Percentiles rank a stretch among this genome's conserved stretches.
Evolutionary conservation across 225 moss, liverwort and hornwort genomes (phyloP).

Genomic region (Asterella californica): DNA sequence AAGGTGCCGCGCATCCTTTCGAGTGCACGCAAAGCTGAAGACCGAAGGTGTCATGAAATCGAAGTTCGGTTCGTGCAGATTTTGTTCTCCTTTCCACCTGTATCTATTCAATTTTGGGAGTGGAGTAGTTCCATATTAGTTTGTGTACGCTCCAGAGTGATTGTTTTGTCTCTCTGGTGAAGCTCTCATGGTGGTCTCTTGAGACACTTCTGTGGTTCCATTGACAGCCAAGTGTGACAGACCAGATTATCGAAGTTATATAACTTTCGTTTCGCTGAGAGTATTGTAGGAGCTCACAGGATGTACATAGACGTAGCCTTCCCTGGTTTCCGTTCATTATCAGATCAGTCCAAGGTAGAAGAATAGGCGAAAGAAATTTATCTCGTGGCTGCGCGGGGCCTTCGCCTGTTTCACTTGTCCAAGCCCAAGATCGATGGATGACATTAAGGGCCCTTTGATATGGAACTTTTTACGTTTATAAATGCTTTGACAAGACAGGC

Average conservation of each 20-base stretch:
- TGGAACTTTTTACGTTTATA: not conserved
- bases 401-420: not conserved
- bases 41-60: conserved; percentile 5
- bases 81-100: conserved; percentile 7
- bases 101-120: conserved; percentile 13
- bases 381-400: not conserved
- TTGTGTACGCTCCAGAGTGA: not conserved
- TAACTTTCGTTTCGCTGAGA: not conserved
- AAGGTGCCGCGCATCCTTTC: conserved; percentile 86
- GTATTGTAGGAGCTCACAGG: not conserved
- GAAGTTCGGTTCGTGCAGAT: conserved; percentile 4
- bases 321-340: not conserved
- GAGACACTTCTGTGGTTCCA: not conserved
- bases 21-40: conserved; percentile 97
- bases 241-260: not conserved
- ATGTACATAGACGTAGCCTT: conserved; percentile 13
- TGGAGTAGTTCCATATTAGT: conserved; percentile 3
- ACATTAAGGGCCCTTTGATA: not conserved
- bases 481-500: not conserved
- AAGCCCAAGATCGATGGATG: not conserved
- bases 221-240: not conserved
- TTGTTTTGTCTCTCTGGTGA: not conserved
- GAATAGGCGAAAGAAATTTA: not conserved
- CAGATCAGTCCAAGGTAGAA: not conserved
- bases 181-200: not conserved